These are phyloP conservation scores for Coemansia sp. DNA, from an alignment of 192 early-diverging fungal genomes.

Conservation along the genomic window DNA sequence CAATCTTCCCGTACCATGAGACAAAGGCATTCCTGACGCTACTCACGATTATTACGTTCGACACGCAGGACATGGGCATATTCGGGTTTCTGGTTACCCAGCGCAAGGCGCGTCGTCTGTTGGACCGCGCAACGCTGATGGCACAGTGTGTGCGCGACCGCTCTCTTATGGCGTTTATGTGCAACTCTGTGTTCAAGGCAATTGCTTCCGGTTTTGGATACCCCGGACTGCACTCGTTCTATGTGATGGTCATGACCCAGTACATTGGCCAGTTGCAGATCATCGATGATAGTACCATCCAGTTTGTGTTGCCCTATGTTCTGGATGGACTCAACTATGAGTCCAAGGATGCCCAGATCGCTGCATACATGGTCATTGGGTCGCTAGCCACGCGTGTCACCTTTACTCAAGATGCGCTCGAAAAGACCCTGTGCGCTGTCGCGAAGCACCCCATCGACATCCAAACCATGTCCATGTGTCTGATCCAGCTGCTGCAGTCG, in stretches of 20 bases:
- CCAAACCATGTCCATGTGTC: constrained; percentile 33
- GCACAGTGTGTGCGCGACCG: constrained; percentile 67
- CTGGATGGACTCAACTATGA: constrained; percentile 27
- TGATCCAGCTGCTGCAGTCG: constrained; percentile 46
- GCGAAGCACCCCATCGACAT: constrained; percentile 22
- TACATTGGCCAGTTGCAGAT: constrained; percentile 30
- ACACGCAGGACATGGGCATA: constrained; percentile 51
- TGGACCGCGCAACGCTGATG: constrained; percentile 72
- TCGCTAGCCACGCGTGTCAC: constrained; percentile 36
- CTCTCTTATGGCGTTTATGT: constrained; percentile 76
- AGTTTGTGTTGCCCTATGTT: constrained; percentile 47
- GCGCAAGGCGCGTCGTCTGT: constrained; percentile 55
- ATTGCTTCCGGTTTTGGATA: constrained; percentile 26
- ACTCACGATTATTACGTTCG: constrained; percentile 70
- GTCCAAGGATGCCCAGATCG: constrained; percentile 34
- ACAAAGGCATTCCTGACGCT: constrained; percentile 84
- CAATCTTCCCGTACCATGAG: constrained; percentile 92
- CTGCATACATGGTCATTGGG: constrained; percentile 46
- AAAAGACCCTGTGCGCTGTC: constrained; percentile 32
- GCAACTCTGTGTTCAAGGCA: constrained; percentile 59
- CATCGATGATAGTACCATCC: constrained; percentile 26
- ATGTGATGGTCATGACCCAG: constrained; percentile 41
- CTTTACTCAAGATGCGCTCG: constrained; percentile 32
- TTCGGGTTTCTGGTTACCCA: constrained; percentile 47
- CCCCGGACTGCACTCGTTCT: constrained; percentile 41